phyloP scores from a whole-genome alignment of 2,329 filamentous ascomycete genomes.

The Pseudocercospora fijiensis region DNA sequence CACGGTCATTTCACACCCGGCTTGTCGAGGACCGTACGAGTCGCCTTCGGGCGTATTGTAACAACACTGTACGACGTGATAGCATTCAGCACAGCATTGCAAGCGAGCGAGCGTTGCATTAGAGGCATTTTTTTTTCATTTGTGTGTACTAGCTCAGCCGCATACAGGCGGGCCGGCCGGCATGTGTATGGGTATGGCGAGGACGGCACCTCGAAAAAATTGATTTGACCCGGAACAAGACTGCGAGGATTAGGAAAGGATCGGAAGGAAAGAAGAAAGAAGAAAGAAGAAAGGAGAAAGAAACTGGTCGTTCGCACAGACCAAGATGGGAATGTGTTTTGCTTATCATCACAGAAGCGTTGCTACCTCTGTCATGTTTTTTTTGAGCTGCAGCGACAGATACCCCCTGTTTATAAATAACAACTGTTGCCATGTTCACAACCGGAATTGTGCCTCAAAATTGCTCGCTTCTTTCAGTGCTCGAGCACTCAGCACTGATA shows the following conservation, averaged over 20 bases:
- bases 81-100: conserved; percentile 36
- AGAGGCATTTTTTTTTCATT: conserved; percentile 24
- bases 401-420: conserved; percentile 19
- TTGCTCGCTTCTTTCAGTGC: background rate
- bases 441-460: background rate
- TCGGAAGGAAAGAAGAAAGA: background rate
- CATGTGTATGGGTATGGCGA: conserved; percentile 22
- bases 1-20: conserved; percentile 17
- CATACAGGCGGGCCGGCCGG: conserved; percentile 14
- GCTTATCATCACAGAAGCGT: background rate
- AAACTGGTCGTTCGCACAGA: conserved; percentile 17
- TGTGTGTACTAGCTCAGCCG: conserved; percentile 26
- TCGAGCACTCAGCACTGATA: background rate
- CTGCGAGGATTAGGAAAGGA: background rate
- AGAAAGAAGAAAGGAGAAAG: no score
- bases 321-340: background rate
- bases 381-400: conserved; percentile 18
- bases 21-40: conserved; percentile 1
- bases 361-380: background rate
- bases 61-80: conserved; percentile 30
- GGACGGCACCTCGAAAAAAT: conserved; percentile 4
- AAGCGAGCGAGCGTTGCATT: conserved; percentile 37
- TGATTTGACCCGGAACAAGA: conserved; percentile 8
- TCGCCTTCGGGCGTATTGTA: conserved; percentile 5
- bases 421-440: conserved; percentile 12